Evolutionary conservation across 495 filamentous ascomycete genomes (phyloP).

Genomic region (Aspergillus egyptiacus): DNA sequence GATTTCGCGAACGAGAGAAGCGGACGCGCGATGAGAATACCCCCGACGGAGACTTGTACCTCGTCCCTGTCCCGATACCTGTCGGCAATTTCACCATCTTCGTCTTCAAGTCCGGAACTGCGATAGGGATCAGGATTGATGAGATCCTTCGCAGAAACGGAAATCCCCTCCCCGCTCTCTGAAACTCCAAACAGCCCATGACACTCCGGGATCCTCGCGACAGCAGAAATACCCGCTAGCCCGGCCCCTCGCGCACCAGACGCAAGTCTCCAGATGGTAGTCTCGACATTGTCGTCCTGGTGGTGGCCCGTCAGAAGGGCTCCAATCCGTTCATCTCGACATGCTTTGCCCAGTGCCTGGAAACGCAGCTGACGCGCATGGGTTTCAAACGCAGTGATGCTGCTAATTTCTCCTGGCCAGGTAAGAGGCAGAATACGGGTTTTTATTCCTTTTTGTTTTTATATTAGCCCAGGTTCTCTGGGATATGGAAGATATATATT

Average conservation of each 20-base stretch:
- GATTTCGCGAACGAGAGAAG: constrained; percentile 69
- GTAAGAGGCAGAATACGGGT: constrained; percentile 46
- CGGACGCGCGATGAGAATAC: constrained; percentile 67
- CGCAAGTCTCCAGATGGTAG: constrained; percentile 68
- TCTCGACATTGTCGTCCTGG: constrained; percentile 81
- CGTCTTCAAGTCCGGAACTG: too few species aligned
- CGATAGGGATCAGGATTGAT: too few species aligned
- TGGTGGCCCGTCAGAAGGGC: constrained; percentile 76
- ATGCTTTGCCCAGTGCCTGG: constrained; percentile 58
- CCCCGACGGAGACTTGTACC: constrained; percentile 56
- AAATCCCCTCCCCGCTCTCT: constrained; percentile 51
- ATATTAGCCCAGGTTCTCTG: not conserved
- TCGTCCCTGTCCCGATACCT: not conserved
- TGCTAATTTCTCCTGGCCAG: constrained; percentile 33
- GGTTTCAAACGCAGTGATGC: constrained; percentile 65
- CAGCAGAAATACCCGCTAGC: constrained; percentile 59
- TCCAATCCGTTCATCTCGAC: constrained; percentile 39
- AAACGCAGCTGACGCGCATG: constrained; percentile 71
- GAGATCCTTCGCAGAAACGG: not conserved
- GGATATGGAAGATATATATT: constrained; percentile 11
- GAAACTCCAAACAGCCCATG: constrained; percentile 64
- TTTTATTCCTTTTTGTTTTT: constrained; percentile 36
- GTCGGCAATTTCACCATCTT: too few species aligned
- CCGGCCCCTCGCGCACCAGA: constrained; percentile 56
- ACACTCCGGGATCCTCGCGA: constrained; percentile 74